Evolutionary conservation across 371 early-diverging fungal species (phyloP), one percentile per base, ranked within the genome.

Genomic region (Syncephalastrum monosporum): DNA sequence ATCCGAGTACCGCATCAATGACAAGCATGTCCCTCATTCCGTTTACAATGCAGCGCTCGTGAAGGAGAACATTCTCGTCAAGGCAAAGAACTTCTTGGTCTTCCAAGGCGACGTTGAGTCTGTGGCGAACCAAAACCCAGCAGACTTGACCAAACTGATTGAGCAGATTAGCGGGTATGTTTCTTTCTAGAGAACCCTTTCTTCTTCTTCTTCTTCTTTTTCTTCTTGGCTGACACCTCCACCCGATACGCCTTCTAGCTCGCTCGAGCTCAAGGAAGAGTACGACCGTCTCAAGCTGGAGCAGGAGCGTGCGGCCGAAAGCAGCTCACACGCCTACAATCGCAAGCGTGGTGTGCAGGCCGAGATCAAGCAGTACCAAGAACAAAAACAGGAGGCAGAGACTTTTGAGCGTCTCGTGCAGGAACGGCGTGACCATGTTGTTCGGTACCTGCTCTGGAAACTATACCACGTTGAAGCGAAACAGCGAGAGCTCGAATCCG

Each of bases 61-160:
- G 67, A 71, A 82, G 47, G 86, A 96, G 69, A 93, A 95, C 60
- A 94, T 99, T 53, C 79, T 97, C 16, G 88, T 95, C 60, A 94
- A 94, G 64, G 95, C 98, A 4, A 83, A 90, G 57, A 99, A 99
- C 79, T 99, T 99, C 79, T 77, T 99, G 50, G 99, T 99, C 8
- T 99, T 99, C 68, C 99, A 99, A 85, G 99, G 99, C 23, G 99
- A 99, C 77, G 94, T 99, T 4, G 97, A 98, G 65, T 88, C 93
- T 5, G 87, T 98, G n/a, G 97, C 99, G 4, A 88, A 93, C 19
- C 99, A 99, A 74, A 89, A 91, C 19, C 91, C 99, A 2, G 93
- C 88, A 60, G 98, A 99, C 46, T 81, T 99, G 59, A 93, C 99
- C 3, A 77, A 81, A 10, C 71, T 99, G 38, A 92, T 99, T 63